Base-by-base conservation (phyloP, 2,329 filamentous ascomycete species). In the Parastagonospora nodorum region DNA sequence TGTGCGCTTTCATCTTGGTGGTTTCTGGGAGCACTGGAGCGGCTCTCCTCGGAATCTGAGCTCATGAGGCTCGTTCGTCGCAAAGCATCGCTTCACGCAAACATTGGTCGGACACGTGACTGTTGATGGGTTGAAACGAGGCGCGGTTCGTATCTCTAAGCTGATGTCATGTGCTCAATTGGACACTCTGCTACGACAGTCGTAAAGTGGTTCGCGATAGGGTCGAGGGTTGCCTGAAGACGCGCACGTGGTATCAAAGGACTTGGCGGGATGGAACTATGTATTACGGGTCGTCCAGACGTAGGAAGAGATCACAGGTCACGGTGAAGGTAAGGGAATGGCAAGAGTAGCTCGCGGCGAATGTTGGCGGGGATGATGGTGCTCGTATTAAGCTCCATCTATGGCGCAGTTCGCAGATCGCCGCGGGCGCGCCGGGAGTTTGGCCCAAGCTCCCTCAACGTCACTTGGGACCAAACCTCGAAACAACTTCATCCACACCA, bases 41-140 rank as follows among this genome's bases (percentile, higher is more conserved):
- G 79, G 75, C 77, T 83, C 78, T 82, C 82, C 78, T 80, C 80
- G 75, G 80, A 80, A 80, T 80, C 83, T 79, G 83, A 85, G 84
- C 84, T 88, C 87, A 89, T 89, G 79, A 79, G 82, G 80, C 74
- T 75, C 69, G 71, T 71, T 65, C 69, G 67, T 66, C 71, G 74
- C 75, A 74, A 71, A 74, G 76, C 82, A 84, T 84, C 70, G 77
- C 81, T 82, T 75, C 71, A 66, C 52, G 58, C 57, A 53, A 49
- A 58, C 64, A 64, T 65, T 36, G 43, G 32, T 24, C 11, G 29
- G 36, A 31, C 7, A 10, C 12, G 30, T 4, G 15, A 29, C 4
- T 35, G 3, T 42, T 14, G 24, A 15, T 12, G 8, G 11, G 16
- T 29, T 31, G 9, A 12, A 28, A n/a, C 41, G 42, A 29, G n/a